A percentile compares a stretch with the other conserved stretches of the same genome.
These are phyloP conservation scores for Lanmaoa pseudosensibilis DNA, from an alignment of 768 basidiomycete genomes.

Conservation along the genomic window DNA sequence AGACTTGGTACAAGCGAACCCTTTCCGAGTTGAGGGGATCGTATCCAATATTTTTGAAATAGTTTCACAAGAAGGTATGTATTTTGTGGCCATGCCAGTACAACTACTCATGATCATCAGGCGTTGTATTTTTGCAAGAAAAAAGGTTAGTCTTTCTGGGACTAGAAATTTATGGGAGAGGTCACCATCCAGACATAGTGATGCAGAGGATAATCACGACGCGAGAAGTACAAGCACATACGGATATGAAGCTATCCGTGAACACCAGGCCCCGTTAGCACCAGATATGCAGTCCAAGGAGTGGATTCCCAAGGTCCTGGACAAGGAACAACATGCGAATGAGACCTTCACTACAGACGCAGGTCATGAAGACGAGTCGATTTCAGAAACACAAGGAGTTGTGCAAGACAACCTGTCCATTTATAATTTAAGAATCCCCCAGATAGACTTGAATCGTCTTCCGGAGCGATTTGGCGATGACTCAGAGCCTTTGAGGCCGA, in stretches of 20 bases:
- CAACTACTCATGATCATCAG: not conserved
- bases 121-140: not conserved
- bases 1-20: not conserved
- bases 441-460: not conserved
- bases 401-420: not conserved
- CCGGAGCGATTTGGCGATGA: no score
- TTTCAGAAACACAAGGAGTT: not conserved
- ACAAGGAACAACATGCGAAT: no score
- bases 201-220: no score
- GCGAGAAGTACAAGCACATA: no score
- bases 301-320: no score
- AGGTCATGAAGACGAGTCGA: not conserved
- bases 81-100: not conserved
- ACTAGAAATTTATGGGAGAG: no score
- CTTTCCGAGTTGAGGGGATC: not conserved
- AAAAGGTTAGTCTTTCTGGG: not conserved
- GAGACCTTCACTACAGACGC: no score
- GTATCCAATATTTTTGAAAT: not conserved
- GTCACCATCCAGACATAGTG: no score
- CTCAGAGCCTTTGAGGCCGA: no score
- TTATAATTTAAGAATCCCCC: not conserved
- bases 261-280: no score
- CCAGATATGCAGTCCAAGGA: no score
- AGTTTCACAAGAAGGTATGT: not conserved
- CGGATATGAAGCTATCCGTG: no score